phyloP scores from a whole-genome alignment of 805 yeast genomes.

The Ogataea sp. region DNA sequence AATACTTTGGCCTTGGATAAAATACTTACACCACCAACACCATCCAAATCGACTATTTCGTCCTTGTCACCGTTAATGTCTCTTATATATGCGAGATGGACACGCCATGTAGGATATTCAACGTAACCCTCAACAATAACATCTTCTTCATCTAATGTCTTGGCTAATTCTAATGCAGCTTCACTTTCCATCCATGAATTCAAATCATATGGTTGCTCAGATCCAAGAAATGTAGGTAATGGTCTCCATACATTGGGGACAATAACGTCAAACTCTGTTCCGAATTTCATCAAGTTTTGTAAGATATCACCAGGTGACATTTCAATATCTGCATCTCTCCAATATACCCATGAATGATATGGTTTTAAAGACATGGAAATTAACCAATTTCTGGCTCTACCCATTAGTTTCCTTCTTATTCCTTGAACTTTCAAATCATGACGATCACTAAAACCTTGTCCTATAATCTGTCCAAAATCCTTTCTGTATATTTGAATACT shows the following conservation, averaged over 20 bases:
- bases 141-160: conserved; percentile 63
- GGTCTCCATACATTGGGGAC: conserved; percentile 97
- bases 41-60: conserved; percentile 67
- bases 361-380: conserved; percentile 68
- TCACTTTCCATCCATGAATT: conserved; percentile 94
- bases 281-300: conserved; percentile 59
- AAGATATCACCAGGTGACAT: conserved; percentile 73
- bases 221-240: conserved; percentile 81
- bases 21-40: conserved; percentile 84
- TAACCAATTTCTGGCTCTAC: conserved; percentile 81
- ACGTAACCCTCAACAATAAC: conserved; percentile 87
- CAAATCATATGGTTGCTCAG: conserved; percentile 91
- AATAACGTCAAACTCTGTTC: conserved; percentile 56
- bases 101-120: conserved; percentile 81
- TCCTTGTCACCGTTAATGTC: conserved; percentile 51
- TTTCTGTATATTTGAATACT: conserved; percentile 72
- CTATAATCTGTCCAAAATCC: conserved; percentile 78
- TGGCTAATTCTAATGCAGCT: conserved; percentile 62
- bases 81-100: conserved; percentile 68
- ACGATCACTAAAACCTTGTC: conserved; percentile 77
- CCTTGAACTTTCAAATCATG: conserved; percentile 86
- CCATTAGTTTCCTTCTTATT: conserved; percentile 76
- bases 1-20: conserved; percentile 67
- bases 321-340: conserved; percentile 86
- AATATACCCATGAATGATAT: conserved; percentile 84